Evolutionary conservation across 371 early-diverging fungal genomes (phyloP).

Genomic region (Actinomortierella wolfii): DNA sequence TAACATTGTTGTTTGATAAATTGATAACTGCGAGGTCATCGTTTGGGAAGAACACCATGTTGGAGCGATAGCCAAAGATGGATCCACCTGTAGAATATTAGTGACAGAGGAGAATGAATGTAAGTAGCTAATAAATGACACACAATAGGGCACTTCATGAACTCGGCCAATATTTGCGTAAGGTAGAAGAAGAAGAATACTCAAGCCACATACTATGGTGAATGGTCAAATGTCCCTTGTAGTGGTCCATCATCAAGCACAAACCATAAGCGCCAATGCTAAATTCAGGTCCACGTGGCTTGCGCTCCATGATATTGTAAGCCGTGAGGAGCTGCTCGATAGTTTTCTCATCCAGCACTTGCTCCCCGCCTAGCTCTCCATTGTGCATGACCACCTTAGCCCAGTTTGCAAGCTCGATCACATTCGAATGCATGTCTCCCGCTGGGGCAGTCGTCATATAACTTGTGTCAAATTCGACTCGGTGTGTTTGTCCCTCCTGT

Average conservation of each 20-base stretch:
- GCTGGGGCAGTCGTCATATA: slow-evolving; percentile 6
- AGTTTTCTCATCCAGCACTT: slow-evolving; percentile 9
- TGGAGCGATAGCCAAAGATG: slow-evolving; percentile 2
- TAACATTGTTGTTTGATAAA: neutral
- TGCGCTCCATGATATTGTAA: neutral
- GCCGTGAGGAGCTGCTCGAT: neutral
- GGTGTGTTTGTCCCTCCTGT: slow-evolving; percentile 8
- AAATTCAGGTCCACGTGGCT: slow-evolving; percentile 1
- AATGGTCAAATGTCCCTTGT: slow-evolving; percentile 13
- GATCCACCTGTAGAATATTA: slow-evolving; percentile 6
- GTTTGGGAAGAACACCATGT: slow-evolving; percentile 11
- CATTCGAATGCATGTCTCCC: slow-evolving; percentile 20
- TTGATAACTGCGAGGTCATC: slow-evolving; percentile 9
- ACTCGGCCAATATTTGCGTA: too few relatives aligned
- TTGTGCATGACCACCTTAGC: slow-evolving; percentile 4
- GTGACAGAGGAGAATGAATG: neutral
- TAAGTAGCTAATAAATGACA: too few relatives aligned
- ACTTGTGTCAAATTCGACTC: neutral
- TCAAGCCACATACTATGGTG: slow-evolving; percentile 7
- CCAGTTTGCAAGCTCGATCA: slow-evolving; percentile 11
- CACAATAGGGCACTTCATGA: too few relatives aligned
- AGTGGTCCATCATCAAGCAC: slow-evolving; percentile 7
- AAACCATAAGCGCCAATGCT: slow-evolving; percentile 9
- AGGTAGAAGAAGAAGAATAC: too few relatives aligned
- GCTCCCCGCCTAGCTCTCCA: slow-evolving; percentile 9